phyloP scores from a whole-genome alignment of 208 protist species.

The Acanthamoeba triangularis region DNA sequence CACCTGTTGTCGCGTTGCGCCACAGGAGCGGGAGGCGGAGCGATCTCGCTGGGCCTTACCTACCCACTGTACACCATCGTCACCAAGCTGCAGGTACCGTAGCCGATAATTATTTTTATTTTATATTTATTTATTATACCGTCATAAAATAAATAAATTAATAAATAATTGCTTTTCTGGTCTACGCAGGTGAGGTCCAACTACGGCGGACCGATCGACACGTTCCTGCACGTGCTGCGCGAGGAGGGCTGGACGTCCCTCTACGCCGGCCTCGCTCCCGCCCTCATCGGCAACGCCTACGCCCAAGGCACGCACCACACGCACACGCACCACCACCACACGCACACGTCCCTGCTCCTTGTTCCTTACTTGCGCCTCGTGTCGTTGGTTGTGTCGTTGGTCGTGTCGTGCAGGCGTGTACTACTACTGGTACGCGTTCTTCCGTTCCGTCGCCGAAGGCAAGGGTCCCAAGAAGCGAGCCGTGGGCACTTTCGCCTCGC shows the following conservation, averaged over 20 bases:
- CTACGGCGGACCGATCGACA: conserved; percentile 60
- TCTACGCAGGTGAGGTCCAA: conserved; percentile 36
- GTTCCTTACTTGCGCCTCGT: not conserved
- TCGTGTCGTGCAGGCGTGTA: conserved; percentile 56
- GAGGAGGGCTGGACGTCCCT: conserved; percentile 70
- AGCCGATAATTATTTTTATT: not conserved
- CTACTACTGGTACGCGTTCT: conserved; percentile 77
- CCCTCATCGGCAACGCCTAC: conserved; percentile 75
- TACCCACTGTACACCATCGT: conserved; percentile 77
- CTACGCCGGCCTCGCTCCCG: conserved; percentile 64
- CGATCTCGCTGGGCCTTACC: conserved; percentile 72
- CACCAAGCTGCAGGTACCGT: conserved; percentile 68
- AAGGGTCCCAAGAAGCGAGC: conserved; percentile 36
- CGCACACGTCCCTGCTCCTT: not conserved
- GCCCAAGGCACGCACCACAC: conserved; percentile 59
- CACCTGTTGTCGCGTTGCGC: no score
- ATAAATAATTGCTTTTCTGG: not conserved
- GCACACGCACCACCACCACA: not conserved
- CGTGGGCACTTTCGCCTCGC: conserved; percentile 47
- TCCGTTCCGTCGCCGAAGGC: conserved; percentile 56
- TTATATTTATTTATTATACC: not conserved
- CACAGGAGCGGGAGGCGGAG: conserved; percentile 74
- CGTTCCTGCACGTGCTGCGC: conserved; percentile 63
- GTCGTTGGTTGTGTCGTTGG: not conserved
- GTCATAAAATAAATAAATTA: not conserved